Evolutionary conservation across 305 asterid species (phyloP), one percentile per base, ranked within the genome.

Genomic region (Ilex paraguariensis): DNA sequence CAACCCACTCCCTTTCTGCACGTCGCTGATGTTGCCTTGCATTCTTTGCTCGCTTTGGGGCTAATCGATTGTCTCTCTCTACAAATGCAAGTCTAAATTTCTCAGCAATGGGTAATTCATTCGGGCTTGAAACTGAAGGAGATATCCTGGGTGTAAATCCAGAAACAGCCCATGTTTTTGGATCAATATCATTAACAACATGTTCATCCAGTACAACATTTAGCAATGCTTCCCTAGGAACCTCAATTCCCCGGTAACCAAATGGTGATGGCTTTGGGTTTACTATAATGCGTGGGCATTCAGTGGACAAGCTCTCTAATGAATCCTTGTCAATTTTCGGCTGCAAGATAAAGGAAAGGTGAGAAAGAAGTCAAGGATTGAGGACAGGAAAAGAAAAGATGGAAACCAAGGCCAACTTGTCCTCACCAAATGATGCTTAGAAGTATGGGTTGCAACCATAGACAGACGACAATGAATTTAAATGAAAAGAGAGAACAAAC

Each of bases 1-100:
- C 84, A 13, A 87, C 79, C 81, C 87, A 64, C 61, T 89, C 90
- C 83, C 81, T 87, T 75, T 81, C 90, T n/a, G 97, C 91, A 39
- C 98, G 95, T 50, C 97, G 74, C 65, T 85, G 92, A 66, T 72
- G 94, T 66, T 92, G 98, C 81, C 98, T 80, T 3, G 90, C 92
- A 21, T 92, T 92, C 76, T 92, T 92, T 4, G 98, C 98, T 45
- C 98, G 84, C 79, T 92, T 92, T 57, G 98, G 96, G 3, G 98
- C 98, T 69, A 92, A 73, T 51, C 96, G 89, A 17, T 72, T 84
- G 63, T 92, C 98, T 73, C 98, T 87, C 72, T 89, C 98, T 17
- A 81, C 28, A 70, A 85, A 92, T 3, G 98, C 98, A 61, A 85
- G 82, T 83, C 97, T 82, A 69, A 92, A 92, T 61, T 90, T 89